Evolutionary conservation across 2,329 filamentous ascomycete species (phyloP).

Genomic region (Berkeleyomyces basicola): DNA sequence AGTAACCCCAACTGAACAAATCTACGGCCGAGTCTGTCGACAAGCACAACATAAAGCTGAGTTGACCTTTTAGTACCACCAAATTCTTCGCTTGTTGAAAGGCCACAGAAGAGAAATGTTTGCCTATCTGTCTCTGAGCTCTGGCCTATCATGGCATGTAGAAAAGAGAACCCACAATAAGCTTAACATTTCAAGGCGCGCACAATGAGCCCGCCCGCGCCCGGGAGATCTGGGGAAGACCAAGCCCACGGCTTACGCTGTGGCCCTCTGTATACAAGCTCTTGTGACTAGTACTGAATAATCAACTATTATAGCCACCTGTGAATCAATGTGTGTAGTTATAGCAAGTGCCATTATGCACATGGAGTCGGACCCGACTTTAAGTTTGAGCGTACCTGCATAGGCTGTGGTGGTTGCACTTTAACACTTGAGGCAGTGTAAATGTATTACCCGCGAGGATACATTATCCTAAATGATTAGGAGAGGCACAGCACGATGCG

Average conservation of each 20-base stretch:
- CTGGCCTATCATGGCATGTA: neutral
- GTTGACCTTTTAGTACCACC: neutral
- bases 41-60: neutral
- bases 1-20: neutral
- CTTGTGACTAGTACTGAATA: no score
- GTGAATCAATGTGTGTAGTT: no score
- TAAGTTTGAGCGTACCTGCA: conserved; percentile 1
- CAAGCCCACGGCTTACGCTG: no score
- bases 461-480: neutral
- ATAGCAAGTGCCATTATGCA: neutral
- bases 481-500: neutral
- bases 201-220: no score
- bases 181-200: no score
- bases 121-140: neutral
- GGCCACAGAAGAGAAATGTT: neutral
- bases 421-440: neutral
- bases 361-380: neutral
- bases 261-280: no score
- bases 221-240: no score
- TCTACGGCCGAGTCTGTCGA: no score
- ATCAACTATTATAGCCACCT: no score
- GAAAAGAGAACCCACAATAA: neutral
- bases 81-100: neutral
- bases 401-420: neutral
- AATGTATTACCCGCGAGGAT: neutral